Evolutionary conservation across 805 yeast genomes (phyloP), one percentile per base, ranked within the genome.

Genomic region (Metahyphopichia silvanorum): DNA sequence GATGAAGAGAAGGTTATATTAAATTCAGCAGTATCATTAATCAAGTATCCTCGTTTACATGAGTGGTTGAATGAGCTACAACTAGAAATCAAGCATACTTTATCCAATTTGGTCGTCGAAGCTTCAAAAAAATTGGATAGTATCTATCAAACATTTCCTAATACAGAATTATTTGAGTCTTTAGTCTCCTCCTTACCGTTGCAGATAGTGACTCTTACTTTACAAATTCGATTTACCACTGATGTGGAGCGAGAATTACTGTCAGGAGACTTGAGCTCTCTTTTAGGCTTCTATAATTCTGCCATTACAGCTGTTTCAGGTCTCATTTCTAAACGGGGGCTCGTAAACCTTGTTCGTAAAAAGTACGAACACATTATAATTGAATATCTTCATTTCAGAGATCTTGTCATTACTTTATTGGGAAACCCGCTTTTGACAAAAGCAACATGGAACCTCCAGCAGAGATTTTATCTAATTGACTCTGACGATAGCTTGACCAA

Each of bases 21-120:
- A 2, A 23, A 24, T 0, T 46, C 51, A 2, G 69, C 76, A 0
- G 65, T 87, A 0, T 59, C 73, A 0, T 40, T 77, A 3, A 47
- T 53, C 0, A 59, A 69, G 9, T 50, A 50, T 25, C 60, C 71
- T 1, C 53, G 69, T 11, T 61, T 82, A 19, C 63, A 76, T 26
- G 82, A 77, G 15, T 82, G 94, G 87, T 55, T 89, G 32, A 43
- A 53, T 2, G 63, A 57, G 11, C 55, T 89, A 3, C 96, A 87
- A 33, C 32, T 38, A 0, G 76, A 72, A 34, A 57, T 80, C 12
- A 74, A 67, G 33, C 19, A 44, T 0, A 62, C 91, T 0, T 42
- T 88, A 4, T 61, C 79, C 0, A 27, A 28, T 0, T 33, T 49
- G 24, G n/a, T n/a, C n/a, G n/a, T n/a, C n/a, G n/a, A n/a, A n/a